Percentiles rank a stretch among this genome's conserved stretches.
These are phyloP conservation scores for Peronospora tabacina DNA, from an alignment of 352 stramenopile species.

Conservation along the genomic window DNA sequence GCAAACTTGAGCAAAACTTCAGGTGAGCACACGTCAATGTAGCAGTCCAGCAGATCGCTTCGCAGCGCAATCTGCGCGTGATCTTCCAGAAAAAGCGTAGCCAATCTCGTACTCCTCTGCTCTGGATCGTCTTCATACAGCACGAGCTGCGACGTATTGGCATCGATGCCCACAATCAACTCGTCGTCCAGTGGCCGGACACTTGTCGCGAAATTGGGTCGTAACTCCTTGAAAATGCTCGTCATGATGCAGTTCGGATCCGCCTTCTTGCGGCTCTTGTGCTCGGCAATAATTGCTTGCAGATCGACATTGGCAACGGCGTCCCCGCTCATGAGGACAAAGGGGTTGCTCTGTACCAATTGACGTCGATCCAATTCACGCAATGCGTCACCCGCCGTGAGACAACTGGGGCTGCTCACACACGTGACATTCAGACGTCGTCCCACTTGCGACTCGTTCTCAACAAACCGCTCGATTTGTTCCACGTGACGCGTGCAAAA, in stretches of 20 bases:
- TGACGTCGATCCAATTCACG: slow-evolving; percentile 93
- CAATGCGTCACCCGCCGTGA: slow-evolving; percentile 91
- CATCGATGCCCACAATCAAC: slow-evolving; percentile 75
- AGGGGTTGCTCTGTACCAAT: slow-evolving; percentile 94
- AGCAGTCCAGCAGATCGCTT: slow-evolving; percentile 93
- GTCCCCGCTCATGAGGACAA: slow-evolving; percentile 95
- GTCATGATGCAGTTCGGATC: slow-evolving; percentile 95
- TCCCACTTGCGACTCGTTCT: slow-evolving; percentile 45
- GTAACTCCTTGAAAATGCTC: slow-evolving; percentile 88
- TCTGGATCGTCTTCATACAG: slow-evolving; percentile 70
- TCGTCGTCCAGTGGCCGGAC: slow-evolving; percentile 75
- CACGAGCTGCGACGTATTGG: slow-evolving; percentile 70
- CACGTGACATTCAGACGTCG: slow-evolving; percentile 51
- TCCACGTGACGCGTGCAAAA: slow-evolving; percentile 88
- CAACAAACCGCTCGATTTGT: slow-evolving; percentile 83
- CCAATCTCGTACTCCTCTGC: slow-evolving; percentile 42
- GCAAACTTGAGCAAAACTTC: slow-evolving; percentile 96
- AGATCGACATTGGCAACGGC: slow-evolving; percentile 96
- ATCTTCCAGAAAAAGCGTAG: slow-evolving; percentile 72
- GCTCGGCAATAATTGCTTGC: slow-evolving; percentile 53
- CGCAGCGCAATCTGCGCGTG: slow-evolving; percentile 86
- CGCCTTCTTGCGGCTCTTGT: slow-evolving; percentile 79
- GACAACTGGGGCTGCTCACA: slow-evolving; percentile 73
- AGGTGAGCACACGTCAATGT: slow-evolving; percentile 96
- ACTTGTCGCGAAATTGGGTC: slow-evolving; percentile 42